phyloP scores from a whole-genome alignment of 2,329 filamentous ascomycete genomes.

The Diaporthe vexans region DNA sequence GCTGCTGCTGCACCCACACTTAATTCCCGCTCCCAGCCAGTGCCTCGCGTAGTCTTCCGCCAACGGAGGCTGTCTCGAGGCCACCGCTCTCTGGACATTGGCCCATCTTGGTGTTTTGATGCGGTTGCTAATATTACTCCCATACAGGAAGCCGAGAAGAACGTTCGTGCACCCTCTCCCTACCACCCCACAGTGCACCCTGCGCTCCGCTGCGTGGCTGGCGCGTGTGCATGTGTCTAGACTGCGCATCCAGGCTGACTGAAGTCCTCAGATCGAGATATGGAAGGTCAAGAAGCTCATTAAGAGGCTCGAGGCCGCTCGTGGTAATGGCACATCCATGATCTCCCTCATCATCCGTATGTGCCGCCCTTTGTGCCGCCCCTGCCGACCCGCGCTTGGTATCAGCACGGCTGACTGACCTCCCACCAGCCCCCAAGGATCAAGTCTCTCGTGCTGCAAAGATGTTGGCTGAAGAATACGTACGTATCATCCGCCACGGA shows the following conservation, averaged over 20 bases:
- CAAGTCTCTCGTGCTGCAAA: constrained; percentile 96
- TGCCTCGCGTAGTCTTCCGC: background rate
- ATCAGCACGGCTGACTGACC: constrained; percentile 45
- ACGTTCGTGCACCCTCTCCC: constrained; percentile 65
- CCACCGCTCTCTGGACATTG: background rate
- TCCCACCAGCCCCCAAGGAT: constrained; percentile 87
- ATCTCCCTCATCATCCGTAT: constrained; percentile 98
- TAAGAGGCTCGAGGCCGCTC: constrained; percentile 95
- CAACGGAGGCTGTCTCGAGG: background rate
- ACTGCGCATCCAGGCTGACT: constrained; percentile 45
- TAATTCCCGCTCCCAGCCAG: background rate
- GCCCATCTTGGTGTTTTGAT: background rate
- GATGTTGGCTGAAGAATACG: constrained; percentile 99
- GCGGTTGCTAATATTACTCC: constrained; percentile 16
- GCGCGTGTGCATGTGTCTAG: constrained; percentile 12
- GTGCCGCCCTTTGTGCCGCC: constrained; percentile 59
- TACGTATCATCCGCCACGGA: constrained; percentile 60
- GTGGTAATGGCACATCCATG: constrained; percentile 99
- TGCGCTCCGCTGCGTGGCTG: background rate
- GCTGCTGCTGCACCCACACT: background rate
- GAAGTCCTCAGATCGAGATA: constrained; percentile 72
- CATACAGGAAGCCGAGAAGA: constrained; percentile 92
- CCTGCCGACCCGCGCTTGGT: constrained; percentile 35
- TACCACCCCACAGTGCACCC: background rate
- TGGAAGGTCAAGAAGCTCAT: constrained; percentile 99